phyloP scores from a whole-genome alignment of 768 basidiomycete genomes.

The Leccinum subtestaceum region DNA sequence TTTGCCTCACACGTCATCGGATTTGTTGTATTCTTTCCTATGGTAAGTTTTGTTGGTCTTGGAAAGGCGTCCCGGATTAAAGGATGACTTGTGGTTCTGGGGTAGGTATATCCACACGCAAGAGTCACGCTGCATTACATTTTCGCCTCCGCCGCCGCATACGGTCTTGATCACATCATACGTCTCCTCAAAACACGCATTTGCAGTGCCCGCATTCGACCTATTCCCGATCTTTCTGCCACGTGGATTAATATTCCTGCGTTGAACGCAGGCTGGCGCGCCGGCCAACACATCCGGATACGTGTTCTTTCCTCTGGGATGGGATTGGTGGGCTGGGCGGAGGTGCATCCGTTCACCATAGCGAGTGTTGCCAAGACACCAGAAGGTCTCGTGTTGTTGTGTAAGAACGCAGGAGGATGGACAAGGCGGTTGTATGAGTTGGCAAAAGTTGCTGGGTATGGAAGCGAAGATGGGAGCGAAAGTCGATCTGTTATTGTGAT shows the following conservation, averaged over 20 bases:
- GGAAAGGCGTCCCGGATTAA: slow-evolving; percentile 7
- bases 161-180: slow-evolving; percentile 44
- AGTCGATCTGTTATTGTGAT: slow-evolving; percentile 37
- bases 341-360: slow-evolving; percentile 55
- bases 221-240: slow-evolving; percentile 44
- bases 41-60: slow-evolving; percentile 21
- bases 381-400: slow-evolving; percentile 48
- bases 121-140: slow-evolving; percentile 39
- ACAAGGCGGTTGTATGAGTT: slow-evolving; percentile 41
- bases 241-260: slow-evolving; percentile 46
- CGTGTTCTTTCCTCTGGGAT: slow-evolving; percentile 41
- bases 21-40: slow-evolving; percentile 39
- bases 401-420: slow-evolving; percentile 52
- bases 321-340: slow-evolving; percentile 39
- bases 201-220: slow-evolving; percentile 41
- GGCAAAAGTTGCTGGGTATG: slow-evolving; percentile 25
- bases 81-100: neutral
- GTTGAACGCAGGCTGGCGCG: slow-evolving; percentile 52
- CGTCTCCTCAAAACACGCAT: slow-evolving; percentile 47
- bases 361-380: slow-evolving; percentile 41
- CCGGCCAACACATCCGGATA: slow-evolving; percentile 60
- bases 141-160: slow-evolving; percentile 35
- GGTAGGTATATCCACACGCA: slow-evolving; percentile 27
- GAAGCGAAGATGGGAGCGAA: slow-evolving; percentile 25
- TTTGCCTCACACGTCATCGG: slow-evolving; percentile 41